A percentile compares a stretch with the other conserved stretches of the same genome.
Evolutionary conservation across 768 basidiomycete species (phyloP).

Genomic region (Suillus subalutaceus): DNA sequence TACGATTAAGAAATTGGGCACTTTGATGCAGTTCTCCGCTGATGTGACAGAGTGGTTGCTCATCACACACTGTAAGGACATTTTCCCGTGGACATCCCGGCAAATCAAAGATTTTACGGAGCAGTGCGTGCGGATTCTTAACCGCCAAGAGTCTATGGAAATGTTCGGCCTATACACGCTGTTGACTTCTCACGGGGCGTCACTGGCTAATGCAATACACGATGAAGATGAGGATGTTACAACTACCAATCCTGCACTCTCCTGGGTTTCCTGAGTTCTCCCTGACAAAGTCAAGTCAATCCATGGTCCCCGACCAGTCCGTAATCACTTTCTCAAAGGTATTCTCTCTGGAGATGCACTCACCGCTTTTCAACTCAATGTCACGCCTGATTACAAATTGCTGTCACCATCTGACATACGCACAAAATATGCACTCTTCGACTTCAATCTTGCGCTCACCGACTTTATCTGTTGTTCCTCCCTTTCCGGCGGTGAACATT

Average conservation of each 20-base stretch:
- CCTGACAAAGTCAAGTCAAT: constrained; percentile 8
- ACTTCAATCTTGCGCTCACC: constrained; percentile 27
- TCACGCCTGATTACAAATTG: constrained; percentile 18
- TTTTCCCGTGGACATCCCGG: constrained; percentile 27
- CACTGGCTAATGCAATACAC: not conserved
- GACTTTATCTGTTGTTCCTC: constrained; percentile 14
- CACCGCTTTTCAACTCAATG: constrained; percentile 26
- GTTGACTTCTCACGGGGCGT: not conserved
- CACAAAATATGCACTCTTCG: constrained; percentile 23
- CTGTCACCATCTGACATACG: constrained; percentile 25
- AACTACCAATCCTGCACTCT: not conserved
- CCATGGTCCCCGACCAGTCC: not conserved
- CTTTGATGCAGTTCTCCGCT: constrained; percentile 36
- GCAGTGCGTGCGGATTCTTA: constrained; percentile 37
- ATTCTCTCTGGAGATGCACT: not conserved
- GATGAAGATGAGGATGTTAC: not conserved
- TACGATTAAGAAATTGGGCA: constrained; percentile 28
- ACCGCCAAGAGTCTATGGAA: constrained; percentile 31
- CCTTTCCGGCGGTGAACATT: not conserved
- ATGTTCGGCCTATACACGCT: constrained; percentile 24
- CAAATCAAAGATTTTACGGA: constrained; percentile 32
- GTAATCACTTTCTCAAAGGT: not conserved
- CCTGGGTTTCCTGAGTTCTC: not conserved
- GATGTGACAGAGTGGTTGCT: constrained; percentile 39
- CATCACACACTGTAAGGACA: constrained; percentile 35